Base-by-base conservation (phyloP, 2,329 filamentous ascomycete species). In the Cytospora piceicola region DNA sequence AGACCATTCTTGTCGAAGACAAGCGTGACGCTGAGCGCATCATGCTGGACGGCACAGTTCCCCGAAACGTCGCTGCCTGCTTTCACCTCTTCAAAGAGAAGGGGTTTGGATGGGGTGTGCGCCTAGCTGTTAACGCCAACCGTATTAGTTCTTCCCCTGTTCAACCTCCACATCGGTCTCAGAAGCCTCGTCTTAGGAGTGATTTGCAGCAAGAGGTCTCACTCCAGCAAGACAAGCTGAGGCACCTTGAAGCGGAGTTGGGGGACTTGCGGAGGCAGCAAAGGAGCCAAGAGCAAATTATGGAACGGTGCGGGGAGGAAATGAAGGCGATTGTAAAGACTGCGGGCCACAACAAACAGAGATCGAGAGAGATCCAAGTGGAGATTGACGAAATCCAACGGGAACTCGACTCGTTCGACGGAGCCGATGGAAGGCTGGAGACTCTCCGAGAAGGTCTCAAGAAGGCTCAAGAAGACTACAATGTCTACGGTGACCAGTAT, bases 1-100 rank as follows among this genome's bases (percentile, higher is more conserved):
- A 97, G 75, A 87, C 90, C 9, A 86, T 97, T 7, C 81, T 99
- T 0, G 87, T 97, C 62, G 82, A 88, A 63, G 82, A 89, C 34
- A 82, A 91, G 32, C 76, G 82, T 1, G 85, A 92, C 64, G 95
- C 90, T 1, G 82, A 89, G 53, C 78, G 82, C 4, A 84, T 91
- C 55, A 91, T 97, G 84, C 87, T 90, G 67, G 82, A 83, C 61
- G 82, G 81, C 27, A 80, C 80, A n/a, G 88, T 89, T 0, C 66
- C 66, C 27, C 82, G 78, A 17, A 94, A 97, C 69, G 91, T 94
- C 14, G 85, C 81, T 61, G 85, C 88, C 64, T 94, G 91, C 70
- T 87, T 95, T 67, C 85, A 88, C 63, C 84, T 90, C 68, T 84
- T 89, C 67, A 54, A 39, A 14, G 88, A 92, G 67, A 81, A 80